Conservation (phyloP, 176 grass and related monocot genomes). For the Olyra latifolia region DNA sequence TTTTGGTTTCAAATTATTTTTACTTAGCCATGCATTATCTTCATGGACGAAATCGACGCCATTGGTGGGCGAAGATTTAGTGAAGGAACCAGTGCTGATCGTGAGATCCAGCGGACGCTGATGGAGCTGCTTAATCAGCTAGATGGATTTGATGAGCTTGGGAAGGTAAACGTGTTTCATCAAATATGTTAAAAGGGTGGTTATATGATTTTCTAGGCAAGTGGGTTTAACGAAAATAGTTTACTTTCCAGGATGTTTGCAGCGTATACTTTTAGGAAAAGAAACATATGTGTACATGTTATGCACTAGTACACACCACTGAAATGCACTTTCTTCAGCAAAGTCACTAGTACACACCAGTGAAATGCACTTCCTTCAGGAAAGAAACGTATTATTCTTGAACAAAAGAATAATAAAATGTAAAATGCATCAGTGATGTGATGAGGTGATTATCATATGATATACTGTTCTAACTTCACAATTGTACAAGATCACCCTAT, state of each 20-base stretch:
- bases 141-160: slow-evolving; percentile 97
- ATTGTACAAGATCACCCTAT: background rate
- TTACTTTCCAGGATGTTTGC: background rate
- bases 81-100: slow-evolving; percentile 96
- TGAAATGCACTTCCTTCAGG: no score
- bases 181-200: background rate
- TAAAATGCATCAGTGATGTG: background rate
- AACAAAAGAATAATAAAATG: background rate
- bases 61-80: slow-evolving; percentile 98
- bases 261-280: background rate
- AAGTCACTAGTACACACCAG: no score
- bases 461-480: background rate
- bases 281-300: background rate
- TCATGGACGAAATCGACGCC: slow-evolving; percentile 99
- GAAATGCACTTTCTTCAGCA: no score
- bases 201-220: background rate
- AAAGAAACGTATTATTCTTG: no score
- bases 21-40: slow-evolving; percentile 96
- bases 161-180: slow-evolving; percentile 64
- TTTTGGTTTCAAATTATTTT: slow-evolving; percentile 14
- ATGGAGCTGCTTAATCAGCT: slow-evolving; percentile 99
- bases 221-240: background rate
- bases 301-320: no score
- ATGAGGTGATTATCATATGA: background rate
- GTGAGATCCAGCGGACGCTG: slow-evolving; percentile 94